Evolutionary conservation across 1,284 basidiomycete species (phyloP).

Genomic region (Cutaneotrichosporon mucoides): DNA sequence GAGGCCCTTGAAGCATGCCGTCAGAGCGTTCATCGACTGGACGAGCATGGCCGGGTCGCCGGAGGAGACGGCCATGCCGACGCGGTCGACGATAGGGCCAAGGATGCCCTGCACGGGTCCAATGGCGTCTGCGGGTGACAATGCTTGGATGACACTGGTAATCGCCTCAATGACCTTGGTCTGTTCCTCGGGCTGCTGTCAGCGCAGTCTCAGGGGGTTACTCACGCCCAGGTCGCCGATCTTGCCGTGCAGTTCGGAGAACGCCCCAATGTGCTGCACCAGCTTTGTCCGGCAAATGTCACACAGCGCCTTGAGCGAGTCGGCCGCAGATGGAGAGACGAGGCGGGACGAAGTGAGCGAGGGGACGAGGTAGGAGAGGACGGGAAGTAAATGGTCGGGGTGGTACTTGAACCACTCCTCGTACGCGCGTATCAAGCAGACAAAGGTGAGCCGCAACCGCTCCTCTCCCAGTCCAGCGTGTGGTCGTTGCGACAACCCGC

Average conservation of each 20-base stretch:
- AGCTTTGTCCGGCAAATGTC: constrained; percentile 76
- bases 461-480: constrained; percentile 47
- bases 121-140: constrained; percentile 70
- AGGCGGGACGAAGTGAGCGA: constrained; percentile 60
- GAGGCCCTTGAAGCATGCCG: constrained; percentile 76
- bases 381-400: constrained; percentile 51
- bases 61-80: constrained; percentile 57
- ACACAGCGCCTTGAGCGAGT: constrained; percentile 74
- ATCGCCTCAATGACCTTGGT: constrained; percentile 84
- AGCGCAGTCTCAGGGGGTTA: constrained; percentile 13
- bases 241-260: constrained; percentile 73
- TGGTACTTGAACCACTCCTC: constrained; percentile 73
- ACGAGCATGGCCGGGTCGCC: constrained; percentile 47
- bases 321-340: constrained; percentile 69
- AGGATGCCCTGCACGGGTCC: constrained; percentile 76
- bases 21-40: constrained; percentile 68
- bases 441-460: constrained; percentile 65
- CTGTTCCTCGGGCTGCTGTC: constrained; percentile 69
- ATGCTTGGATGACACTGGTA: constrained; percentile 80
- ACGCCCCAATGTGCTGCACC: constrained; percentile 74
- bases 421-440: constrained; percentile 69
- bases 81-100: constrained; percentile 65
- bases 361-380: constrained; percentile 65
- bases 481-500: constrained; percentile 61
- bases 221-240: constrained; percentile 67